Percentiles rank a stretch among this genome's conserved stretches.
Evolutionary conservation across 164 flowering plant genomes (phyloP).

Genomic region (Magnolia sinica): DNA sequence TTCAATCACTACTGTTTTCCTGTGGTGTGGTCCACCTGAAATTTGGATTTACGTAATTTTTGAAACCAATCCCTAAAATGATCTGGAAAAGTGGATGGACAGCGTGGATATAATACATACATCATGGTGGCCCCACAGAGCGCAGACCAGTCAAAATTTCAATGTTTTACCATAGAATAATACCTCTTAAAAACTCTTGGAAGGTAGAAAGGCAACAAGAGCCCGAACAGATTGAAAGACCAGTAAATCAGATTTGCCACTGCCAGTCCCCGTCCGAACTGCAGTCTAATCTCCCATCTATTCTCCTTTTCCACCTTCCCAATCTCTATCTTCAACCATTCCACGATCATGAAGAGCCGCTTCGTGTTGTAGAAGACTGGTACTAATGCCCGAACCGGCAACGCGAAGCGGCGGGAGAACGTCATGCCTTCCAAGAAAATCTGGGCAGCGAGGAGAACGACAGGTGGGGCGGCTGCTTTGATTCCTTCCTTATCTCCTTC

Average conservation of each 20-base stretch:
- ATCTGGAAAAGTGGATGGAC: no score
- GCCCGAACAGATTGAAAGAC: slow-evolving; percentile 74
- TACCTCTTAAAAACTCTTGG: slow-evolving; percentile 61
- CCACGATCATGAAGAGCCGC: slow-evolving; percentile 52
- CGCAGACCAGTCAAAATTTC: no score
- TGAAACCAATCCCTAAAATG: no score
- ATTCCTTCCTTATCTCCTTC: slow-evolving; percentile 61
- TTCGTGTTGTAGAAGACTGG: slow-evolving; percentile 61
- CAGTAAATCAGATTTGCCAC: slow-evolving; percentile 61
- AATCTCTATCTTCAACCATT: slow-evolving; percentile 62
- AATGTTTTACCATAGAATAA: no score
- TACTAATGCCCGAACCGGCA: slow-evolving; percentile 55
- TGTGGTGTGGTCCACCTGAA: no score
- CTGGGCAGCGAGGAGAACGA: slow-evolving; percentile 63
- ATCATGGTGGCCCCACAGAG: no score
- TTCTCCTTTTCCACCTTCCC: slow-evolving; percentile 28
- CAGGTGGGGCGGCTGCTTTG: slow-evolving; percentile 68
- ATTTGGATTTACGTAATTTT: no score
- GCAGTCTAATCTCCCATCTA: slow-evolving; percentile 40
- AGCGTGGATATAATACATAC: no score
- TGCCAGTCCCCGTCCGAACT: slow-evolving; percentile 55
- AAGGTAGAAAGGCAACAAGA: slow-evolving; percentile 71
- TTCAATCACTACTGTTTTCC: no score
- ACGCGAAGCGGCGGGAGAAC: slow-evolving; percentile 41
- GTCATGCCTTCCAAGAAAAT: slow-evolving; percentile 64